Percentiles rank a stretch among this genome's conserved stretches.
These are phyloP conservation scores for Moricandia arvensis DNA, from an alignment of 345 rosid species.

Conservation along the genomic window DNA sequence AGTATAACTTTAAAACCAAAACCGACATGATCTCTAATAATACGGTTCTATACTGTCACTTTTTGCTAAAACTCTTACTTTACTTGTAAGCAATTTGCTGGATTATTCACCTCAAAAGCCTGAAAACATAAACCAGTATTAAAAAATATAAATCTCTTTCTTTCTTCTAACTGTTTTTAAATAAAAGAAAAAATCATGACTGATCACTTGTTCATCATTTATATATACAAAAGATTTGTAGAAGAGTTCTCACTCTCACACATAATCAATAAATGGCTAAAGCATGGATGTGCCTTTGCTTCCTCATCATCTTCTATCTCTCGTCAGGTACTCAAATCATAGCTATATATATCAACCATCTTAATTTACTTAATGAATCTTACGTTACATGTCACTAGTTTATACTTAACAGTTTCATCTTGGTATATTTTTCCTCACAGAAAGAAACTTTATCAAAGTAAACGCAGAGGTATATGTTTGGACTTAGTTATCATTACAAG, in stretches of 20 bases:
- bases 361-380: background rate
- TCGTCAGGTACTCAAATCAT: conserved; percentile 17
- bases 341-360: background rate
- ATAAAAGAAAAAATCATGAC: conserved; percentile 10
- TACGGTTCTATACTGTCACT: background rate
- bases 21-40: background rate
- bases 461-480: conserved; percentile 45
- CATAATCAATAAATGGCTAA: conserved; percentile 36
- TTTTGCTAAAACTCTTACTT: conserved; percentile 24
- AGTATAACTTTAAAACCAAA: conserved; percentile 7
- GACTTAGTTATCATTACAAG: background rate
- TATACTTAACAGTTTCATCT: background rate
- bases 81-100: conserved; percentile 17
- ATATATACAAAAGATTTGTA: conserved; percentile 13
- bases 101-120: conserved; percentile 33
- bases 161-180: background rate
- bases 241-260: conserved; percentile 10
- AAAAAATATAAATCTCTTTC: background rate
- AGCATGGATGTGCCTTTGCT: conserved; percentile 30
- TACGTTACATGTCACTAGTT: background rate
- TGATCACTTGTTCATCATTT: conserved; percentile 10
- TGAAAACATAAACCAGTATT: conserved; percentile 2
- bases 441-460: conserved; percentile 32
- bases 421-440: conserved; percentile 25
- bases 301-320: conserved; percentile 27